phyloP scores from a whole-genome alignment of 1,139 yeast genomes.

The Taphrina pruni region DNA sequence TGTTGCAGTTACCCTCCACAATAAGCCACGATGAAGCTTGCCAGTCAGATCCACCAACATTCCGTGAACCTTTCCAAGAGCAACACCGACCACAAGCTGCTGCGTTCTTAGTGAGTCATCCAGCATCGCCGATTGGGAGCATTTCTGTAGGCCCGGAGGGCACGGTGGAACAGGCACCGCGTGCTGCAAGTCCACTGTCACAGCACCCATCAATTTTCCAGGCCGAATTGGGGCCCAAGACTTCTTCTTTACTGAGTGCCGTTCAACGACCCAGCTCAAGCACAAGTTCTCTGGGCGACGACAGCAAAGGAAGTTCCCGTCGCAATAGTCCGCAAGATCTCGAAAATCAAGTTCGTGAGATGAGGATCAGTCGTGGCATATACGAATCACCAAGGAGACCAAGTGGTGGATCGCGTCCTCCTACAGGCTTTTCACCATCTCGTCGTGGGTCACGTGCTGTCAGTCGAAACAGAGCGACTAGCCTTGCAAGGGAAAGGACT shows the following conservation, averaged over 20 bases:
- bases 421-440: slow-evolving; percentile 34
- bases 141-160: neutral
- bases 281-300: neutral
- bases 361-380: slow-evolving; percentile 26
- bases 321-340: slow-evolving; percentile 32
- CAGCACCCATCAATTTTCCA: neutral
- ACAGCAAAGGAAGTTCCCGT: neutral
- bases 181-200: slow-evolving; percentile 30
- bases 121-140: neutral
- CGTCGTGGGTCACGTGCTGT: slow-evolving; percentile 34
- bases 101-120: neutral
- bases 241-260: slow-evolving; percentile 2
- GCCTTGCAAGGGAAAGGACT: slow-evolving; percentile 26
- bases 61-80: slow-evolving; percentile 5
- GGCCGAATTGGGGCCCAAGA: neutral
- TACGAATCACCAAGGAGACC: slow-evolving; percentile 36
- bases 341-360: slow-evolving; percentile 15
- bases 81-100: neutral
- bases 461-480: slow-evolving; percentile 32
- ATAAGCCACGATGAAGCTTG: neutral
- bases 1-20: neutral
- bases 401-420: slow-evolving; percentile 36
- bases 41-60: neutral
- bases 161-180: slow-evolving; percentile 2
- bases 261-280: neutral